phyloP scores from a whole-genome alignment of 805 yeast genomes.

The Metschnikowia dekortorum region DNA sequence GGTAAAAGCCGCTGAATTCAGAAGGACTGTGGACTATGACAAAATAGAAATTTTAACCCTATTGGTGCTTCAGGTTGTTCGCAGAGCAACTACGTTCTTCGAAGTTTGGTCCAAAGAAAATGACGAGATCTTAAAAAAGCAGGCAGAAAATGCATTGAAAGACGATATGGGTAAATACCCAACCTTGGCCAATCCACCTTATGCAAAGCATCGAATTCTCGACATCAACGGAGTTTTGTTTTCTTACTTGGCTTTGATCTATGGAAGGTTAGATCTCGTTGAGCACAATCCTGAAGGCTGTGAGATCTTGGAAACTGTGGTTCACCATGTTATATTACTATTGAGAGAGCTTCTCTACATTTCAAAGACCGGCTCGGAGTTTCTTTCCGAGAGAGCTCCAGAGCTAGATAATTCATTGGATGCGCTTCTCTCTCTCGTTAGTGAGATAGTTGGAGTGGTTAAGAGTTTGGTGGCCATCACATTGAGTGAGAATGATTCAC shows the following conservation, averaged over 20 bases:
- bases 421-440: conserved; percentile 52
- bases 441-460: conserved; percentile 61
- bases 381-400: conserved; percentile 33
- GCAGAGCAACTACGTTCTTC: conserved; percentile 60
- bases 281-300: conserved; percentile 72
- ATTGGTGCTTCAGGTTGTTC: conserved; percentile 62
- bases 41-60: conserved; percentile 60
- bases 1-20: conserved; percentile 71
- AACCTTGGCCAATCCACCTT: conserved; percentile 51
- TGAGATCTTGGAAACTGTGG: conserved; percentile 58
- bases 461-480: conserved; percentile 58
- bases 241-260: conserved; percentile 58
- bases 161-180: conserved; percentile 41
- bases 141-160: conserved; percentile 31
- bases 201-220: conserved; percentile 56
- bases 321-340: conserved; percentile 64
- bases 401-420: conserved; percentile 52
- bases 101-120: conserved; percentile 71
- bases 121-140: conserved; percentile 39
- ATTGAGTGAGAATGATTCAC: conserved; percentile 37
- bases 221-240: conserved; percentile 60
- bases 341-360: conserved; percentile 60
- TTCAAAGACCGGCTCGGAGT: conserved; percentile 46
- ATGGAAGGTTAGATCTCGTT: conserved; percentile 74
- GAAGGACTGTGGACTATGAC: conserved; percentile 53